phyloP scores from a whole-genome alignment of 768 basidiomycete species.

The Russula virescens region DNA sequence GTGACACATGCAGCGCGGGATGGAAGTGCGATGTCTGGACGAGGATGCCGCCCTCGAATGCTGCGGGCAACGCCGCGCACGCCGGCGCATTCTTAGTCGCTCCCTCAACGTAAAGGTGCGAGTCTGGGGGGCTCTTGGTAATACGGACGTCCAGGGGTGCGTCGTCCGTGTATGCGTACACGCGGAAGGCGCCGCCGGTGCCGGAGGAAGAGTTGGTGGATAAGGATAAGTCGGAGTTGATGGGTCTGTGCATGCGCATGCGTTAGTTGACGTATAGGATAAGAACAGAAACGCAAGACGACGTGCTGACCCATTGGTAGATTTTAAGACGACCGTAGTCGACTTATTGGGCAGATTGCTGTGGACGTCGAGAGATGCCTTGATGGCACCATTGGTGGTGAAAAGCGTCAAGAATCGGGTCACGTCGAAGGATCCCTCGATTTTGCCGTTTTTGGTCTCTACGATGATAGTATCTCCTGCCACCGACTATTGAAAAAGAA shows the following conservation, averaged over 20 bases:
- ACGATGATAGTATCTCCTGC: not conserved
- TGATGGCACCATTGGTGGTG: constrained; percentile 4
- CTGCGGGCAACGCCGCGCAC: not conserved
- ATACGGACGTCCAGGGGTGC: not conserved
- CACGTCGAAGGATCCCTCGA: constrained; percentile 3
- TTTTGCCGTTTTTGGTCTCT: constrained; percentile 4
- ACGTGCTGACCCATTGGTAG: constrained; percentile 2
- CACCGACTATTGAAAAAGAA: not conserved
- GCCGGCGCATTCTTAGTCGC: constrained; percentile 1
- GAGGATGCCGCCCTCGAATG: constrained; percentile 9
- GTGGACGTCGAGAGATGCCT: not conserved
- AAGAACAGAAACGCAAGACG: too few species aligned
- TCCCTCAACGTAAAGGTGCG: not conserved
- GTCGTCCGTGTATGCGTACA: constrained; percentile 7
- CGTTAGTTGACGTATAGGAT: not conserved
- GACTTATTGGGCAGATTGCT: not conserved
- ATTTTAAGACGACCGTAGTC: not conserved
- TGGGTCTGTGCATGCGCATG: not conserved
- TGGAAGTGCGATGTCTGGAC: not conserved
- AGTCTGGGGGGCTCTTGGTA: not conserved
- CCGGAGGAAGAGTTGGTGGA: constrained; percentile 4
- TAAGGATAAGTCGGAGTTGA: not conserved
- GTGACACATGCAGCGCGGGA: not conserved
- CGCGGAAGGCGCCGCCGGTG: not conserved
- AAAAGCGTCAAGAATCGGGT: not conserved